Base-by-base conservation (phyloP, 2,329 filamentous ascomycete genomes). In the Diaporthe amygdali region DNA sequence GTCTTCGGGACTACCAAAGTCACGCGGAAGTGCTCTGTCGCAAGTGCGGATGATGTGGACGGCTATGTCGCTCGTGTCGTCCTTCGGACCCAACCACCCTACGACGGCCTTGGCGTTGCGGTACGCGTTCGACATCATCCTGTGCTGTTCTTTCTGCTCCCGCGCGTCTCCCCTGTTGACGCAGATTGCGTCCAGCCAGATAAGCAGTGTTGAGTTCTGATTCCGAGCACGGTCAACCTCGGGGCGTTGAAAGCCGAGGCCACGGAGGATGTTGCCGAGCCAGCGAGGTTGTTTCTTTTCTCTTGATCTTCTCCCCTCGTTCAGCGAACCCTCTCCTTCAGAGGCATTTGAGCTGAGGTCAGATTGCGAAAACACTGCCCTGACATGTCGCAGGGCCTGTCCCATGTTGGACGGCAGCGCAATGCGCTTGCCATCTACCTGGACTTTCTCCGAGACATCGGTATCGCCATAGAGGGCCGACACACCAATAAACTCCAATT, bases 1-100 rank as follows among this genome's bases (percentile, higher is more conserved):
- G 68, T 82, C 81, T 7, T 78, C 80, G 1, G 80, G 78, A 64
- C 81, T 78, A 34, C 80, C 78, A 75, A 78, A 82, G 66, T 74
- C 68, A 12, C 70, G 54, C 4, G 80, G 80, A 73, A 82, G 79
- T 25, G 75, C 76, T 1, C 74, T 74, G 49, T 82, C 79, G 32
- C 69, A 52, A 2, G 47, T 52, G n/a, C 52, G 49, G 22, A 72
- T 44, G 22, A 55, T 61, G 44, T 9, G 27, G 72, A 32, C 66
- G 3, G 69, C 68, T 1, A 41, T 47, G 22, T 71, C 69, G 1
- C 74, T 71, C 20, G 44, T 74, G 51, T 39, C 68, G 54, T 72
- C 44, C 72, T 71, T 59, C 17, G 71, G 66, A 0, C 76, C 75
- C n/a, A 78, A 71, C 75, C 75, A 76, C 37, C 77, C 73, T 9